Conservation (phyloP, 2,329 filamentous ascomycete species). For the Aphanoascus verrucosus region DNA sequence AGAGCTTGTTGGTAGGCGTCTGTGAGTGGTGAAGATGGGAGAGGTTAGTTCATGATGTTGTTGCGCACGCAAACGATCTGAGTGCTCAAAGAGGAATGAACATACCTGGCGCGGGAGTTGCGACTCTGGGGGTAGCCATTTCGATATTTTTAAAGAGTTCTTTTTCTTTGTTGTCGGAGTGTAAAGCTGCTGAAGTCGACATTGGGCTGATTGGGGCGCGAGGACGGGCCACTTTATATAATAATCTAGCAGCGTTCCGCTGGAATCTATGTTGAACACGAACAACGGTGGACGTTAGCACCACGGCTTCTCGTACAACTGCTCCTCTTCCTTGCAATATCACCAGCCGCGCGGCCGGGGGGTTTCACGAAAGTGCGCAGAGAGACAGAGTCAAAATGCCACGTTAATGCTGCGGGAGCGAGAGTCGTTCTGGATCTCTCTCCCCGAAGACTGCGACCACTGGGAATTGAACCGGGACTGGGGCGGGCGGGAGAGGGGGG, state of each 20-base stretch:
- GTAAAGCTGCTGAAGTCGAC: background rate
- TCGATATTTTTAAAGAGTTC: conserved; percentile 10
- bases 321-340: background rate
- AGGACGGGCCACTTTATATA: conserved; percentile 2
- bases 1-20: conserved; percentile 54
- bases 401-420: background rate
- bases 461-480: background rate
- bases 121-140: conserved; percentile 6
- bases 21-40: conserved; percentile 22
- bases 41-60: background rate
- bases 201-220: background rate
- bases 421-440: background rate
- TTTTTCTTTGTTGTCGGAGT: background rate
- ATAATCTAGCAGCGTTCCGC: conserved; percentile 2
- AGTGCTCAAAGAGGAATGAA: background rate
- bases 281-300: background rate
- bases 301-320: background rate
- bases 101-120: background rate
- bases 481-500: background rate
- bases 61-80: background rate
- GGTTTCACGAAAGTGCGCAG: background rate
- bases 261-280: background rate
- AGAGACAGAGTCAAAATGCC: background rate
- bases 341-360: background rate
- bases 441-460: background rate